Conservation (phyloP, 2,329 filamentous ascomycete genomes). For the Microdochium trichocladiopsis region DNA sequence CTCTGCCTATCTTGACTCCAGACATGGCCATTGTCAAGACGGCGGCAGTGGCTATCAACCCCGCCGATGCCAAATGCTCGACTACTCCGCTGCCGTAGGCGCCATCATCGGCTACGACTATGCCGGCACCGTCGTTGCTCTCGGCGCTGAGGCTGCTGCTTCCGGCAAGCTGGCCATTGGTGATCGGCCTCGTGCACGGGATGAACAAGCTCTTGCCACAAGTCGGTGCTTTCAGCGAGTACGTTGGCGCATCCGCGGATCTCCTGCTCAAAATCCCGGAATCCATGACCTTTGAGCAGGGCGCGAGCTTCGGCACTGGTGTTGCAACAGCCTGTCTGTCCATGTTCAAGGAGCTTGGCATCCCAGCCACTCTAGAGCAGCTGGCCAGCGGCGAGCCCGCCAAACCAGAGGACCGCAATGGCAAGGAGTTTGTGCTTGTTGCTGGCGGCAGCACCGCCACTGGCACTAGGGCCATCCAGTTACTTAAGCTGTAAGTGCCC, state of each 20-base stretch:
- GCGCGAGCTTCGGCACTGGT: constrained; percentile 18
- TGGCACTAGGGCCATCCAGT: constrained; percentile 35
- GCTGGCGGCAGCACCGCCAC: constrained; percentile 35
- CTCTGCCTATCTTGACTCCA: constrained; percentile 6
- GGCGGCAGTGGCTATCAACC: constrained; percentile 4
- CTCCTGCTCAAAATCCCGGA: constrained; percentile 21
- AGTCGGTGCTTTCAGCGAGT: constrained; percentile 27
- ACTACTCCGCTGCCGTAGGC: background rate
- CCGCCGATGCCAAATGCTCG: constrained; percentile 5
- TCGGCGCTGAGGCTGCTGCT: constrained; percentile 1
- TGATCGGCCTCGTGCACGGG: constrained; percentile 26
- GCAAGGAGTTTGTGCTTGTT: constrained; percentile 25
- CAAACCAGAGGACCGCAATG: constrained; percentile 6
- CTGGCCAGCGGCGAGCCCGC: constrained; percentile 4
- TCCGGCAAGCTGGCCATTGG: constrained; percentile 23
- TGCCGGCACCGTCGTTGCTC: constrained; percentile 3
- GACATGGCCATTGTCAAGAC: constrained; percentile 8
- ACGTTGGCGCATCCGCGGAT: constrained; percentile 18
- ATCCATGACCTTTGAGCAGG: constrained; percentile 19
- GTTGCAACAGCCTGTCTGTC: constrained; percentile 19
- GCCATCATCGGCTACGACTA: constrained; percentile 7
- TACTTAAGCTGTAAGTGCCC: constrained; percentile 23
- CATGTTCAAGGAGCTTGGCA: constrained; percentile 17
- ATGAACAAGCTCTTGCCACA: constrained; percentile 16
- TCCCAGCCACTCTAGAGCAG: constrained; percentile 13